These are phyloP conservation scores for Escovopsis sp. DNA, from an alignment of 2,329 filamentous ascomycete species.

Conservation along the genomic window DNA sequence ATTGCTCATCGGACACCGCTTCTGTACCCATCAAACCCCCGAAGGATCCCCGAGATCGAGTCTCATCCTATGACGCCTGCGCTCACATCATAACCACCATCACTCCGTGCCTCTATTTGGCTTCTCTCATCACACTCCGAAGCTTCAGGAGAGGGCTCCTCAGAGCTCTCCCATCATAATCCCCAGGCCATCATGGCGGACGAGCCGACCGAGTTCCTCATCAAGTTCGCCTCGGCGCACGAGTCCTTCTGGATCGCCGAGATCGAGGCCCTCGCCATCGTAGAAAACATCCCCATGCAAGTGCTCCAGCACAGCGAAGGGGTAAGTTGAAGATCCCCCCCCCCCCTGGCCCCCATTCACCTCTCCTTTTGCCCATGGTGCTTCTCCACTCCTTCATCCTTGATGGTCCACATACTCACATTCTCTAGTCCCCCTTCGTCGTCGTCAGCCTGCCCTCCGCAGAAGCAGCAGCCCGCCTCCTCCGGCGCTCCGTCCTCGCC, in stretches of 20 bases:
- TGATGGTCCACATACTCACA: neutral
- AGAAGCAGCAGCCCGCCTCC: conserved; percentile 47
- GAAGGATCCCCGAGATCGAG: too few species aligned
- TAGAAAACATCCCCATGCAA: conserved; percentile 51
- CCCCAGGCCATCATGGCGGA: neutral
- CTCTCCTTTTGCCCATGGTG: too few species aligned
- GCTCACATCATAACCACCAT: too few species aligned
- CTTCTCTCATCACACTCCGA: too few species aligned
- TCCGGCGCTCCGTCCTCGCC: conserved; percentile 64
- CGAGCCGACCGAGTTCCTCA: conserved; percentile 54
- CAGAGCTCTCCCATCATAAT: neutral
- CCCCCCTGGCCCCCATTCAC: neutral
- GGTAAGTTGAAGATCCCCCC: conserved; percentile 40
- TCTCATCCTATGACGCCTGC: too few species aligned
- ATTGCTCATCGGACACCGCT: too few species aligned
- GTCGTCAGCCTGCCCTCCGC: conserved; percentile 54
- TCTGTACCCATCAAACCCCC: too few species aligned
- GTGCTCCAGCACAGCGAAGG: conserved; percentile 60
- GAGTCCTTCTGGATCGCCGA: conserved; percentile 84
- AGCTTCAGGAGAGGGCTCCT: too few species aligned
- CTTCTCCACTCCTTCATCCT: conserved; percentile 3
- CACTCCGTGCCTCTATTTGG: too few species aligned
- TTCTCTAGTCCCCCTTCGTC: conserved; percentile 66
- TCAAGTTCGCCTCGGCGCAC: conserved; percentile 79
- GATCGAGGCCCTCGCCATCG: conserved; percentile 59